Base-by-base conservation (phyloP, 140 eudicot genomes). In the Anethum foeniculum region DNA sequence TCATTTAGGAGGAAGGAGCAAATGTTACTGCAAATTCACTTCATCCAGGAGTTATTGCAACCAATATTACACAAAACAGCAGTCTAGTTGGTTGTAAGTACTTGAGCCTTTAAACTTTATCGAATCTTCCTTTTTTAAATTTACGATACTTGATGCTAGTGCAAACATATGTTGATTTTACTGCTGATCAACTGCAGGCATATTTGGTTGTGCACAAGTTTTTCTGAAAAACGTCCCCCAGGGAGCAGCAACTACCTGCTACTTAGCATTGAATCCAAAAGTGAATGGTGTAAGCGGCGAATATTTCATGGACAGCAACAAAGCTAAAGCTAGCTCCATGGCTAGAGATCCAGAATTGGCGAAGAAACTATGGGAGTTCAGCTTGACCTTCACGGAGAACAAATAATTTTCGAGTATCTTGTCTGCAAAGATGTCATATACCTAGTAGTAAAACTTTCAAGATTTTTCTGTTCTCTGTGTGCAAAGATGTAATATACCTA, bases 241-340 rank as follows among this genome's bases (percentile, higher is more conserved):
- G 90, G 98, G 99, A 79, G 97, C 97, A 30, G 97, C 97, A 60
- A 92, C 99, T 18, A 83, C 94, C 23, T 90, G 96, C 80, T 94
- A 92, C 68, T 87, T 92, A 58, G 96, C 97, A 7, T 74, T 94
- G 91, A 89, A 88, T 89, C 98, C 97, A 3, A 90, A 92, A 82
- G 93, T 89, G 44, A 84, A 90, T 65, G 97, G 95, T n/a, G 88
- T 92, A 36, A 90, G 88, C 8, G 98, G 98, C 0, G 89, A 92
- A 86, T 94, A 94, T 86, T 94, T 94, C 88, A 81, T 87, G 38
- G 97, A 94, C 87, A 82, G 92, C 79, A 92, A 94, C 81, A 65
- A 86, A 36, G 83, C 90, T 11, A 84, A 87, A 77, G 82, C 90
- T 21, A 82, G 86, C 67, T 49, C 88, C 41, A 75, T 39, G 77